phyloP scores from a whole-genome alignment of 495 filamentous ascomycete species.

The Neurospora sp. region DNA sequence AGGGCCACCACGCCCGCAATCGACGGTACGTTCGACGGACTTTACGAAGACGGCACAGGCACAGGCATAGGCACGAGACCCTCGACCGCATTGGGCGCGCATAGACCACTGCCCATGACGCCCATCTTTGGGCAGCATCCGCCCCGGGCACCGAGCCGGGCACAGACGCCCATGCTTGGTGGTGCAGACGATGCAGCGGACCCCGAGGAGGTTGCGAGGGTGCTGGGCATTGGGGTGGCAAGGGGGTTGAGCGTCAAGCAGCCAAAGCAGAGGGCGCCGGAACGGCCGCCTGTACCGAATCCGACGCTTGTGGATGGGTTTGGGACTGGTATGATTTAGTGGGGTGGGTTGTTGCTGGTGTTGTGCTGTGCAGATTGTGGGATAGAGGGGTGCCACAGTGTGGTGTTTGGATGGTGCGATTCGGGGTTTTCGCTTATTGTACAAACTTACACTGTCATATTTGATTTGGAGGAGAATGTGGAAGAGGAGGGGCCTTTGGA shows the following conservation, averaged over 20 bases:
- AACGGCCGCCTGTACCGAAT: background rate
- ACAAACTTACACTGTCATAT: background rate
- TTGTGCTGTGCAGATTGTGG: background rate
- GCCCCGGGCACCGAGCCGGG: background rate
- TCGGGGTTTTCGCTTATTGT: background rate
- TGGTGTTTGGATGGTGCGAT: background rate
- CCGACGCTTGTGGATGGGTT: constrained; percentile 12
- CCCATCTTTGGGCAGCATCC: background rate
- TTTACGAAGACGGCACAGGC: background rate
- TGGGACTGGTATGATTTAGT: constrained; percentile 19
- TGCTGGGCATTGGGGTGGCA: constrained; percentile 22
- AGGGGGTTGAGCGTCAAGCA: constrained; percentile 20
- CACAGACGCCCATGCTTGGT: constrained; percentile 9
- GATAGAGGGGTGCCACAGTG: background rate
- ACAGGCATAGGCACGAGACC: background rate
- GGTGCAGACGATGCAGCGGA: background rate
- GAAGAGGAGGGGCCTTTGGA: background rate
- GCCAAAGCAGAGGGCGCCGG: constrained; percentile 1
- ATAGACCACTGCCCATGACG: background rate
- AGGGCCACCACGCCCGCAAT: constrained; percentile 4
- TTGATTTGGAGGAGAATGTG: background rate
- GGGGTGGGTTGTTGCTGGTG: background rate
- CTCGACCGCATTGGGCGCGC: background rate
- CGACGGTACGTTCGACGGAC: background rate
- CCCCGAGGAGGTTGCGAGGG: background rate